Evolutionary conservation across 1,284 basidiomycete species (phyloP).

Genomic region (Trametes hirsuta): DNA sequence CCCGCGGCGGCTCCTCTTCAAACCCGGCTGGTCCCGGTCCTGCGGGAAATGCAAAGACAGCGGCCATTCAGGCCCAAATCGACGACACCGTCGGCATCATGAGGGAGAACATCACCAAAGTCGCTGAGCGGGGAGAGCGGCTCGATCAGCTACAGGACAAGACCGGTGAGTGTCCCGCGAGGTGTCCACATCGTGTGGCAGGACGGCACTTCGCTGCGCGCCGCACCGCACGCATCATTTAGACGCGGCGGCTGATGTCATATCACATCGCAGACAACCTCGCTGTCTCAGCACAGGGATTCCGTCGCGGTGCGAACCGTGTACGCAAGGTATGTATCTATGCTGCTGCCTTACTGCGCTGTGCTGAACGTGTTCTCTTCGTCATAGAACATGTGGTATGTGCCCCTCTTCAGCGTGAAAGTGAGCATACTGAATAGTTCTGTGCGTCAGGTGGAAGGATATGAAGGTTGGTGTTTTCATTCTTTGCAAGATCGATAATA

Average conservation of each 20-base stretch:
- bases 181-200: background rate
- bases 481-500: background rate
- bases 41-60: conserved; percentile 79
- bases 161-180: conserved; percentile 66
- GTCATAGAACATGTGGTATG: conserved; percentile 82
- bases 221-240: conserved; percentile 8
- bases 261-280: conserved; percentile 74
- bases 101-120: conserved; percentile 97
- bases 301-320: conserved; percentile 95
- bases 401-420: conserved; percentile 20
- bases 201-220: conserved; percentile 50
- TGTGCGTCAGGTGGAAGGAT: conserved; percentile 86
- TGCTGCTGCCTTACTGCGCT: background rate
- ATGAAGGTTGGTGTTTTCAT: conserved; percentile 72
- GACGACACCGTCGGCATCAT: conserved; percentile 96
- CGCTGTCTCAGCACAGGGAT: conserved; percentile 98
- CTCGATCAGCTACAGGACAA: conserved; percentile 96
- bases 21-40: conserved; percentile 51
- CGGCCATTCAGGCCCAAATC: conserved; percentile 92
- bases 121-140: conserved; percentile 93
- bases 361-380: background rate
- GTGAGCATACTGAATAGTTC: conserved; percentile 20
- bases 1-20: conserved; percentile 71
- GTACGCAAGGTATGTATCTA: conserved; percentile 88
- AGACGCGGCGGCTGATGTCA: conserved; percentile 12